Evolutionary conservation across 805 yeast species (phyloP).

Genomic region (Teunomyces kruisii): DNA sequence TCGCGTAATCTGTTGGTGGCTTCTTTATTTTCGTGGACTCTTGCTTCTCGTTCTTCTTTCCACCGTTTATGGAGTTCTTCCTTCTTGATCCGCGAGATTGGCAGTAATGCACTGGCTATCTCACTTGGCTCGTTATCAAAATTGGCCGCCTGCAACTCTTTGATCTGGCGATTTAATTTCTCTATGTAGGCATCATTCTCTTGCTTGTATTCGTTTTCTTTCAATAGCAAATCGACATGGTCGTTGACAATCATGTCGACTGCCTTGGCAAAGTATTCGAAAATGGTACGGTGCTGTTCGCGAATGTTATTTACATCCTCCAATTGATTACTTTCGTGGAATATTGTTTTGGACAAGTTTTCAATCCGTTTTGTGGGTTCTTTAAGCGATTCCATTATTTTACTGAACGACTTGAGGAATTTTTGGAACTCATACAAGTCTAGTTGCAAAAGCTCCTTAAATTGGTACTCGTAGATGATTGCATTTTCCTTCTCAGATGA

Average conservation of each 20-base stretch:
- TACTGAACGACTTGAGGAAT: conserved; percentile 49
- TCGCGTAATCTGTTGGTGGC: conserved; percentile 51
- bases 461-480: conserved; percentile 39
- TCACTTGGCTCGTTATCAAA: conserved; percentile 9
- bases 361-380: conserved; percentile 57
- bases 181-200: conserved; percentile 22
- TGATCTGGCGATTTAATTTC: conserved; percentile 22
- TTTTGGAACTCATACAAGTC: conserved; percentile 50
- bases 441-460: conserved; percentile 38
- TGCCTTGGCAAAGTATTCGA: conserved; percentile 60
- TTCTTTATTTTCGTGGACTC: conserved; percentile 60
- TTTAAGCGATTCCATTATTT: conserved; percentile 60
- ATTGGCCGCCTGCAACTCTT: conserved; percentile 21
- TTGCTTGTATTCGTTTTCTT: conserved; percentile 28
- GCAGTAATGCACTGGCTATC: neutral
- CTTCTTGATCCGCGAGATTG: conserved; percentile 2
- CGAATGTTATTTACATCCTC: conserved; percentile 16
- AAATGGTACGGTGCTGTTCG: conserved; percentile 45
- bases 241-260: conserved; percentile 58
- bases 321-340: conserved; percentile 8
- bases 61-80: conserved; percentile 64
- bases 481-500: conserved; percentile 12
- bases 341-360: conserved; percentile 30
- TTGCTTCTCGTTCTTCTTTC: conserved; percentile 70
- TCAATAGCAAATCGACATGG: conserved; percentile 43